Percentiles rank a stretch among this genome's conserved stretches.
These are phyloP conservation scores for Metschnikowia vanudenii DNA, from an alignment of 805 yeast species.

Conservation along the genomic window DNA sequence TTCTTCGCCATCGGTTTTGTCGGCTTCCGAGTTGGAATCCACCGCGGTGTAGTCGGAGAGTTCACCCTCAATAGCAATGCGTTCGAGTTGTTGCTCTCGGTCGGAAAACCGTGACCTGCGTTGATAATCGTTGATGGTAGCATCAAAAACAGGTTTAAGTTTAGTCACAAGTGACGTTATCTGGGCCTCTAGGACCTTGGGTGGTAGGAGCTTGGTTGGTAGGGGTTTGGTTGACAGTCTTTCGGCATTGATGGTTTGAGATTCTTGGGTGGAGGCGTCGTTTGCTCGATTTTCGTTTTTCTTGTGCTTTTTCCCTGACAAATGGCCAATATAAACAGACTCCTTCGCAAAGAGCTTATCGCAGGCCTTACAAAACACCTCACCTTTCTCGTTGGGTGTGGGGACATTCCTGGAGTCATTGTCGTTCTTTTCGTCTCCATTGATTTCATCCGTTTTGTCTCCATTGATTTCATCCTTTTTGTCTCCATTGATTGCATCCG, in stretches of 20 bases:
- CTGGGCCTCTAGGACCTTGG: constrained; percentile 34
- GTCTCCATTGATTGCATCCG: background rate
- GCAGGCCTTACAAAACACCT: constrained; percentile 62
- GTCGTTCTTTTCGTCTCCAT: background rate
- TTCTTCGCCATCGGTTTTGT: constrained; percentile 22
- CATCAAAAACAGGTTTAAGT: constrained; percentile 40
- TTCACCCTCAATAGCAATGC: constrained; percentile 40
- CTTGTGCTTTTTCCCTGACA: constrained; percentile 71
- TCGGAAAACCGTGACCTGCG: constrained; percentile 67
- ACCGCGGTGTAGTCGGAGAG: constrained; percentile 39
- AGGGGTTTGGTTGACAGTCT: too few species aligned
- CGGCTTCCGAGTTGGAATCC: constrained; percentile 27
- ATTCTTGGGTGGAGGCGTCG: background rate
- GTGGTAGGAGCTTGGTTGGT: too few species aligned
- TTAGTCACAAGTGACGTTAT: constrained; percentile 37
- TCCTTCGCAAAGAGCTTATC: constrained; percentile 58
- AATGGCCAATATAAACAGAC: constrained; percentile 67
- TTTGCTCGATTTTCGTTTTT: constrained; percentile 36
- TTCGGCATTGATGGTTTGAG: background rate
- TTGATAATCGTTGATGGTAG: constrained; percentile 61
- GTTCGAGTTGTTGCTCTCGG: constrained; percentile 60
- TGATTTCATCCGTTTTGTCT: background rate
- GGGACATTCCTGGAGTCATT: constrained; percentile 15
- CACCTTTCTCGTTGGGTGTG: constrained; percentile 15
- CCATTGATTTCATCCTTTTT: background rate